phyloP scores from a whole-genome alignment of 2,329 filamentous ascomycete species.

The Neonectria punicea region DNA sequence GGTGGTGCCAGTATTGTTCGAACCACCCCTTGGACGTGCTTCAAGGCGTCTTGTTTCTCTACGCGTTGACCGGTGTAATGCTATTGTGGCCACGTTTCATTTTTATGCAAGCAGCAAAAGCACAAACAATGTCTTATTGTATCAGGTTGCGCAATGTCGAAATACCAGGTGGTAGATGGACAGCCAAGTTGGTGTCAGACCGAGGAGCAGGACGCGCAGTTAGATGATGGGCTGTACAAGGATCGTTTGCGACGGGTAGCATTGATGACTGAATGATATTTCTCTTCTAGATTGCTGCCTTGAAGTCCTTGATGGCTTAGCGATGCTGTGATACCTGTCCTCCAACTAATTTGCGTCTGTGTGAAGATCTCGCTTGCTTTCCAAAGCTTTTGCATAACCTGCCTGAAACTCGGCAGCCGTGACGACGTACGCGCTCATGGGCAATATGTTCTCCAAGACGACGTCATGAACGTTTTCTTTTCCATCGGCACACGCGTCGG shows the following conservation, averaged over 20 bases:
- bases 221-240: conserved; percentile 36
- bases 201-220: conserved; percentile 27
- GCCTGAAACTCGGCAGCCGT: conserved; percentile 11
- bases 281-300: conserved; percentile 29
- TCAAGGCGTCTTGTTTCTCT: conserved; percentile 22
- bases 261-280: conserved; percentile 45
- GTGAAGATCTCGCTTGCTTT: neutral
- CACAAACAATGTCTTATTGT: conserved; percentile 14
- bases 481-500: conserved; percentile 18
- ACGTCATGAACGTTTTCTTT: conserved; percentile 13
- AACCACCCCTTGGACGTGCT: conserved; percentile 18
- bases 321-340: neutral
- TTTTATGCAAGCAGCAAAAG: conserved; percentile 17
- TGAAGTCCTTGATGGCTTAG: neutral
- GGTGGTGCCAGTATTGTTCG: conserved; percentile 18
- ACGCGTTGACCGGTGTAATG: conserved; percentile 35
- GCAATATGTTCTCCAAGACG: neutral
- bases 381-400: neutral
- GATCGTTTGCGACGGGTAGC: conserved; percentile 27
- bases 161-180: conserved; percentile 21
- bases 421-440: neutral
- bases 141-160: conserved; percentile 31
- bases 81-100: conserved; percentile 31
- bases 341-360: neutral
- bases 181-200: neutral